Evolutionary conservation across 1,284 basidiomycete species (phyloP).

Genomic region (Rhodotorula sp.): DNA sequence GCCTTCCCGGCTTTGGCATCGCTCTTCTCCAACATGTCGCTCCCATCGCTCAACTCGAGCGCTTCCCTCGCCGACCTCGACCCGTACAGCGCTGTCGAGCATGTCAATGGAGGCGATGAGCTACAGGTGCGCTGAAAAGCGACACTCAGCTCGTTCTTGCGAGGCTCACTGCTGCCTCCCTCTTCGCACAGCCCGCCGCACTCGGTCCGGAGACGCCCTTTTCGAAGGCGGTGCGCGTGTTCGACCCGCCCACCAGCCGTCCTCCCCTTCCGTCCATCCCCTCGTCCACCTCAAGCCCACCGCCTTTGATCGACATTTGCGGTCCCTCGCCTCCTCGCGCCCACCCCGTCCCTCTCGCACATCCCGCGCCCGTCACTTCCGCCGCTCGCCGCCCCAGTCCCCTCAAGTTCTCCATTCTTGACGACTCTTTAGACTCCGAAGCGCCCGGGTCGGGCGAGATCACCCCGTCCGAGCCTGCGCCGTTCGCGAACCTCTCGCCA

Average conservation of each 20-base stretch:
- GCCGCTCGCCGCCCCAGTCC: background rate
- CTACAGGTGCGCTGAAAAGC: background rate
- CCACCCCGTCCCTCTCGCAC: too few species aligned
- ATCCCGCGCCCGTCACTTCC: background rate
- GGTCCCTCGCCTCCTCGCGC: background rate
- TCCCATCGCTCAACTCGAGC: background rate
- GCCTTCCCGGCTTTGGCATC: too few species aligned
- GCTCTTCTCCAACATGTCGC: background rate
- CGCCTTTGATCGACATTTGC: background rate
- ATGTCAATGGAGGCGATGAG: rapidly evolving
- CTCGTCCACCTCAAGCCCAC: background rate
- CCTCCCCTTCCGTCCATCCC: background rate
- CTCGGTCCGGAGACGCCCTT: background rate
- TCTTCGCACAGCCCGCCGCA: background rate
- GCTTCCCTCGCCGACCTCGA: slow-evolving; percentile 5
- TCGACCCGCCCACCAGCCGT: background rate
- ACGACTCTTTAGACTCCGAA: slow-evolving; percentile 23
- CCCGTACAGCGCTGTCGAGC: background rate
- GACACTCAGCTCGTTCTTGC: too few species aligned
- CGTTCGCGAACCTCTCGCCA: background rate
- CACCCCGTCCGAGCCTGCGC: background rate
- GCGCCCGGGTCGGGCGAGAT: background rate
- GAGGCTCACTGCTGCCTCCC: background rate
- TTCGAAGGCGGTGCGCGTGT: background rate
- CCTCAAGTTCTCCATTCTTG: slow-evolving; percentile 21